Base-by-base conservation (phyloP, 2,329 filamentous ascomycete genomes). In the Cytospora piceicola region DNA sequence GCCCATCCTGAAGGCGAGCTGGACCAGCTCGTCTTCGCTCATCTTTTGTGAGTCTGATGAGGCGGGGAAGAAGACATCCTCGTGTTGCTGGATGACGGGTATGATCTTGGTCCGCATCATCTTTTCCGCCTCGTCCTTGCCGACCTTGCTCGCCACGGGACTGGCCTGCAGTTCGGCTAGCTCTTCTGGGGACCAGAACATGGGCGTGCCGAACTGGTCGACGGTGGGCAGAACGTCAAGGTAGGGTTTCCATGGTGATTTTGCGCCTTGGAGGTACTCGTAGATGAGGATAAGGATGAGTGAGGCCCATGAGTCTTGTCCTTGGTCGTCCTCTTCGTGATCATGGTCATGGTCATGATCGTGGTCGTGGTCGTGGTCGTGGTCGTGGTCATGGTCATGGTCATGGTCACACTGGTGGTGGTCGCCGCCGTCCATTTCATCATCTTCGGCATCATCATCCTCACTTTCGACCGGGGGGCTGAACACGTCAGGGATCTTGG, bases 141-240 rank as follows among this genome's bases (percentile, higher is more conserved):
- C 93, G 69, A 97, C 90, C 75, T 93, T 94, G 68, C 84, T 78
- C 3, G 88, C 75, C n/a, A 95, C 86, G 0, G 91, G 86, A 73
- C 91, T 94, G 22, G 89, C 91, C 77, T 94, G 89, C 11, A 97
- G 84, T 72, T 90, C 83, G 0, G 80, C 78, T 3, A 97, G 81
- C 75, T 97, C 93, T 0, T 81, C 78, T 0, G 84, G 80, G 2
- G 85, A 81, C 94, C 94, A 97, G 78, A 94, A 97, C 91, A 97
- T 97, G 69, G 94, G 84, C 2, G 92, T 96, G 75, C 95, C 87
- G 73, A 97, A 97, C 1, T 78, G 73, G 6, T 74, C 70, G 0
- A 93, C 93, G 4, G 58, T 34, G 63, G 66, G 66, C 6, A 97
- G 82, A 24, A 96, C 81, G 65, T 88, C 83, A 70, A 96, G 88